Base-by-base conservation (phyloP, 2,329 filamentous ascomycete species). In the Fusarium begoniae region DNA sequence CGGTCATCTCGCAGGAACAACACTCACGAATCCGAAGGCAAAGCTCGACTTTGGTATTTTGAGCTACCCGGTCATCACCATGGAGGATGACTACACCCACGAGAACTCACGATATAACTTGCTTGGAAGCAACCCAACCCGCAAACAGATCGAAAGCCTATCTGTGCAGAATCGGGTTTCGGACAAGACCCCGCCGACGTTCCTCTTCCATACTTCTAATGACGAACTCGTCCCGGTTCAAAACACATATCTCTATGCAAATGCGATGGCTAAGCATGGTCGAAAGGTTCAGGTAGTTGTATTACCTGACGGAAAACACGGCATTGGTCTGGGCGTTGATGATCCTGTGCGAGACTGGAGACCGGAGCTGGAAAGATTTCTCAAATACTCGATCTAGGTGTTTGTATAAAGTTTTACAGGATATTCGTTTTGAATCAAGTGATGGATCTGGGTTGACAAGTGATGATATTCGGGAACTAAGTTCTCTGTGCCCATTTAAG, bases 21-120 rank as follows among this genome's bases (percentile, higher is more conserved):
- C 72, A 1, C 40, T 72, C 3, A 75, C 72, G 4, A 75, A 63
- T 17, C 69, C 69, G 3, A 15, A 53, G 14, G 63, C 72, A 8
- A 54, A 53, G 12, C 44, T 75, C 9, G 72, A 75, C 20, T 75
- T 75, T n/a, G 72, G 72, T 4, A 75, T 75, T 15, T 12, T 75
- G 1, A 59, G 69, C 5, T 75, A 75, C 10, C 72, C 72, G 0
- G 72, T 75, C 0, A 67, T 75, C 4, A 75, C 72, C 3, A 53
- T 75, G 22, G 72, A 75, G 6, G 32, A 67, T 2, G 45, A 72
- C 2, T 75, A 72, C 8, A 75, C 72, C 0, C 72, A 75, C 8
- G 51, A 62, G 15, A 71, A 71, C 12, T 75, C 72, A 0, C 58
- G 72, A 4, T 53, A 74, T 20, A 75, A 75, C 13, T 56, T 75